These are phyloP conservation scores for Dendrothele bispora DNA, from an alignment of 768 basidiomycete genomes.

Conservation along the genomic window DNA sequence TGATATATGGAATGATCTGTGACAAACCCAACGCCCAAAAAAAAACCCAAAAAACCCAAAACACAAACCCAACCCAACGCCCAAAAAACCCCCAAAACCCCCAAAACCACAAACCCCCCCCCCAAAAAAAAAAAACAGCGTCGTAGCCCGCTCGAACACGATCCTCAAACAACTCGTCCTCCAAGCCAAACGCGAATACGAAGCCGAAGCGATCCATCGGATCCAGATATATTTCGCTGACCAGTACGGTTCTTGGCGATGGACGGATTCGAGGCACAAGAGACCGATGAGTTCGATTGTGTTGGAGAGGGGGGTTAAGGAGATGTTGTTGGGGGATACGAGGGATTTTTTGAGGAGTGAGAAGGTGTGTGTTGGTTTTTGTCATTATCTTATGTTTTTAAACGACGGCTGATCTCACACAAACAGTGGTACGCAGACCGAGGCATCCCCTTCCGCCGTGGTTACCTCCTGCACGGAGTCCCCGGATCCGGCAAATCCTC, in stretches of 20 bases:
- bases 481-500: constrained; percentile 88
- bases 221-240: constrained; percentile 92
- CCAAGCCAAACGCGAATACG: constrained; percentile 87
- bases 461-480: constrained; percentile 81
- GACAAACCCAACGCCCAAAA: too few relatives aligned
- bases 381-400: constrained; percentile 5
- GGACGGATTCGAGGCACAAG: constrained; percentile 82
- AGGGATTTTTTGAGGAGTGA: constrained; percentile 83
- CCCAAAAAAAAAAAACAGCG: too few relatives aligned
- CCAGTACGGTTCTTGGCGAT: constrained; percentile 85
- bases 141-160: constrained; percentile 79
- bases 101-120: too few relatives aligned
- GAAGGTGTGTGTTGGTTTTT: constrained; percentile 48
- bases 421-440: constrained; percentile 88
- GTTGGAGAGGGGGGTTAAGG: constrained; percentile 84
- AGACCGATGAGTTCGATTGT: constrained; percentile 88
- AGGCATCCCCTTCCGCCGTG: constrained; percentile 88
- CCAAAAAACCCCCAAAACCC: too few relatives aligned
- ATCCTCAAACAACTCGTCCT: constrained; percentile 88
- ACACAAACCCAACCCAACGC: too few relatives aligned
- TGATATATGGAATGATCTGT: too few relatives aligned
- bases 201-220: constrained; percentile 82
- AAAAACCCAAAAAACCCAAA: too few relatives aligned
- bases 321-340: constrained; percentile 82
- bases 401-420: constrained; percentile 3